Evolutionary conservation across 2,329 filamentous ascomycete species (phyloP).

Genomic region (Bipolaris oryzae): DNA sequence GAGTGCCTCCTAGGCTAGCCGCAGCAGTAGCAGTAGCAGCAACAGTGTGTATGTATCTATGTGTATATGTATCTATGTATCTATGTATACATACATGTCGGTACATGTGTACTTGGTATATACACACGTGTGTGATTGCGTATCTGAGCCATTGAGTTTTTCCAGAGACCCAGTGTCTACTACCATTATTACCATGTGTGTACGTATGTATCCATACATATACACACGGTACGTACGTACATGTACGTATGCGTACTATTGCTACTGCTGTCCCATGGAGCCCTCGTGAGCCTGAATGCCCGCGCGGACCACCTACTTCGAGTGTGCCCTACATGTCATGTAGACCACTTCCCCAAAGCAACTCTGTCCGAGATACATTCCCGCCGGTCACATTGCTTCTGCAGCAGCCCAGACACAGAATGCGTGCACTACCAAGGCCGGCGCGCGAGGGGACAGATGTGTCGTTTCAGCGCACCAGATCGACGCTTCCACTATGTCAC

Average conservation of each 20-base stretch:
- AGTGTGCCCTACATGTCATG: too few relatives aligned
- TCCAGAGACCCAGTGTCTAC: background rate
- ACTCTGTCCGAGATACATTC: too few relatives aligned
- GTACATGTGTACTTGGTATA: background rate
- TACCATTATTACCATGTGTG: background rate
- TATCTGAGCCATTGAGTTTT: too few relatives aligned
- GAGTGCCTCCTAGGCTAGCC: constrained; percentile 2
- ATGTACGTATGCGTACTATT: background rate
- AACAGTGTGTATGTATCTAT: too few relatives aligned
- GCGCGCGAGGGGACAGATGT: constrained; percentile 9
- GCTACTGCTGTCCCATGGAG: background rate
- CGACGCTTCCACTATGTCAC: constrained; percentile 19
- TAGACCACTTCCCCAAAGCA: too few relatives aligned
- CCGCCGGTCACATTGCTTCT: background rate
- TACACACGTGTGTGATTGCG: background rate
- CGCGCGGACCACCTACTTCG: too few relatives aligned
- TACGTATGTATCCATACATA: background rate
- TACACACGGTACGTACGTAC: background rate
- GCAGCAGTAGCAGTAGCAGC: background rate
- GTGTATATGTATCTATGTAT: too few relatives aligned
- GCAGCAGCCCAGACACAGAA: background rate
- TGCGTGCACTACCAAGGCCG: constrained; percentile 1
- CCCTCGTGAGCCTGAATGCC: too few relatives aligned
- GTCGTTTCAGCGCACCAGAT: constrained; percentile 16
- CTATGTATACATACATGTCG: background rate